Evolutionary conservation across 306 rosid genomes (phyloP).

Genomic region (Senna siamea): DNA sequence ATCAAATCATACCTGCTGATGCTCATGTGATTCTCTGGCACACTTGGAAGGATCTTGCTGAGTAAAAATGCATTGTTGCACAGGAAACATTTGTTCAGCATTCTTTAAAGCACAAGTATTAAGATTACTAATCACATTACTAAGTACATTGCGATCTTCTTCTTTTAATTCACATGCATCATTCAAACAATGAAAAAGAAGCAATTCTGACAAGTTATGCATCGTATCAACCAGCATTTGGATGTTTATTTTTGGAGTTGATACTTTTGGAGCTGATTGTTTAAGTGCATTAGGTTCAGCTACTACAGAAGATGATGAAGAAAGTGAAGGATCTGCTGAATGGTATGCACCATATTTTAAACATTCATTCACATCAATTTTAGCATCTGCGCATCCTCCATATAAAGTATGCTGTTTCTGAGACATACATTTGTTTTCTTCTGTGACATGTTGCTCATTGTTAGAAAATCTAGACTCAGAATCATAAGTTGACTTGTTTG

Average conservation of each 20-base stretch:
- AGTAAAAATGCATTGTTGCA: slow-evolving; percentile 41
- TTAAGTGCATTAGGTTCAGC: slow-evolving; percentile 44
- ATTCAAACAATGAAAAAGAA: slow-evolving; percentile 58
- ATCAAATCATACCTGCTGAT: slow-evolving; percentile 54
- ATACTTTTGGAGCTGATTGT: slow-evolving; percentile 43
- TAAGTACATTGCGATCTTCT: slow-evolving; percentile 51
- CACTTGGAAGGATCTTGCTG: slow-evolving; percentile 46
- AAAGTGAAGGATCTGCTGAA: slow-evolving; percentile 33
- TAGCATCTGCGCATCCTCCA: slow-evolving; percentile 39
- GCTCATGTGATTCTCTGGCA: slow-evolving; percentile 41
- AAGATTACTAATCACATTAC: slow-evolving; percentile 62
- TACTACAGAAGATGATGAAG: slow-evolving; percentile 41
- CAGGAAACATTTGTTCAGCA: slow-evolving; percentile 37
- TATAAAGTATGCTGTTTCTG: slow-evolving; percentile 39
- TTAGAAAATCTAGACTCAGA: slow-evolving; percentile 44
- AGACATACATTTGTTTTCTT: slow-evolving; percentile 36
- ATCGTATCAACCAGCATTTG: slow-evolving; percentile 59
- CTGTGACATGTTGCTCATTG: slow-evolving; percentile 43
- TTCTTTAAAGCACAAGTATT: slow-evolving; percentile 55
- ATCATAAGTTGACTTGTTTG: slow-evolving; percentile 44
- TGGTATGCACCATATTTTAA: slow-evolving; percentile 34
- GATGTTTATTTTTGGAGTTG: slow-evolving; percentile 57
- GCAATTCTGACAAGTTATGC: slow-evolving; percentile 66
- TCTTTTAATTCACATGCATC: slow-evolving; percentile 53
- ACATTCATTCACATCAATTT: slow-evolving; percentile 36